Percentiles rank a stretch among this genome's conserved stretches.
These are phyloP conservation scores for Hyparrhenia diplandra DNA, from an alignment of 176 grass and related monocot genomes.

Conservation along the genomic window DNA sequence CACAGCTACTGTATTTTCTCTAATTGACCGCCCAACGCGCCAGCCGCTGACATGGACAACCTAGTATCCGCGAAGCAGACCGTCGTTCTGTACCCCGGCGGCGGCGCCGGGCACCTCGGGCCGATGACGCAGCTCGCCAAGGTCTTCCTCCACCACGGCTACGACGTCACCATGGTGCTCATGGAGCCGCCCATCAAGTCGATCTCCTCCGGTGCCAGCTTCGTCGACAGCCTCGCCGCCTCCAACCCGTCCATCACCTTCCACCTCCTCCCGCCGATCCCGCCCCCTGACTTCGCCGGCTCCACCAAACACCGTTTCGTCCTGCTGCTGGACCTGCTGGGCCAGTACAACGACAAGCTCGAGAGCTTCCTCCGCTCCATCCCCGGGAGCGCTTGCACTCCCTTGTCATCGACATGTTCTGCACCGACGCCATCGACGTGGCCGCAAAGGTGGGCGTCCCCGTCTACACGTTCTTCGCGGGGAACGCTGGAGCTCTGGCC, in stretches of 20 bases:
- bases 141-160: constrained; percentile 10
- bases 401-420: constrained; percentile 22
- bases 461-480: constrained; percentile 2
- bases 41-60: background rate
- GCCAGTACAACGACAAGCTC: constrained; percentile 12
- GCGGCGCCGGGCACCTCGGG: constrained; percentile 15
- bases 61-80: background rate
- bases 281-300: background rate
- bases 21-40: background rate
- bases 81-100: constrained; percentile 14
- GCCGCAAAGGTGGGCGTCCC: background rate
- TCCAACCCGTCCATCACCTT: constrained; percentile 45
- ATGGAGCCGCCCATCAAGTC: constrained; percentile 22
- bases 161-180: constrained; percentile 27
- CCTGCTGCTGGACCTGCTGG: background rate
- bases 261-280: constrained; percentile 23
- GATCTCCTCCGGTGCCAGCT: background rate
- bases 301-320: background rate
- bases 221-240: constrained; percentile 31
- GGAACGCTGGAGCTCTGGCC: background rate
- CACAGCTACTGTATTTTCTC: too few species aligned
- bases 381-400: constrained; percentile 13
- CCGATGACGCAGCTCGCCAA: constrained; percentile 28
- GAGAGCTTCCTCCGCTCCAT: constrained; percentile 4
- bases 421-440: background rate